Evolutionary conservation across 176 grass and related monocot species (phyloP).

Genomic region (Tillandsia fasciculata): DNA sequence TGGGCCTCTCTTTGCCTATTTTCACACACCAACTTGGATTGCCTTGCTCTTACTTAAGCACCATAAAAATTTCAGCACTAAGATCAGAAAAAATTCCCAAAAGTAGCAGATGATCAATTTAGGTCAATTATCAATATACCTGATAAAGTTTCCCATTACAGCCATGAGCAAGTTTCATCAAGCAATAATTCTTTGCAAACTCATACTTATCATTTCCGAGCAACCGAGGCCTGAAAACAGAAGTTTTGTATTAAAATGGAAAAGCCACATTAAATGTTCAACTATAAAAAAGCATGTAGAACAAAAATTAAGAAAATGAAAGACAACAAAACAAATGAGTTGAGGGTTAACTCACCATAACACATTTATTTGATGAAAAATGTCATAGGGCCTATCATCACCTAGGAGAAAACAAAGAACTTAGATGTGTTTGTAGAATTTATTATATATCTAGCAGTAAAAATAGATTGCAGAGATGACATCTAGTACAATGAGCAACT

Average conservation of each 20-base stretch:
- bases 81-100: not conserved
- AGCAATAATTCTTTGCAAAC: conserved; percentile 87
- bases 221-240: conserved; percentile 56
- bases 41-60: not conserved
- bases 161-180: conserved; percentile 28
- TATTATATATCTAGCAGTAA: no score
- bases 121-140: conserved; percentile 36
- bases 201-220: conserved; percentile 78
- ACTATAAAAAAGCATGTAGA: conserved; percentile 1
- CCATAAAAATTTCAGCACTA: not conserved
- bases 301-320: conserved; percentile 16
- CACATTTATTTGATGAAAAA: conserved; percentile 97
- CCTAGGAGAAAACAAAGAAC: conserved; percentile 55
- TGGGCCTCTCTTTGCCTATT: no score
- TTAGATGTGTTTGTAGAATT: not conserved
- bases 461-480: no score
- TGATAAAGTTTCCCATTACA: conserved; percentile 42
- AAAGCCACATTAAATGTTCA: conserved; percentile 3
- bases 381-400: conserved; percentile 90
- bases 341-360: conserved; percentile 56
- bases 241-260: conserved; percentile 16
- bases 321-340: not conserved
- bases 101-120: conserved; percentile 5
- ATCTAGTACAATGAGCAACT: not conserved
- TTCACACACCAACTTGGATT: no score